A percentile compares a stretch with the other conserved stretches of the same genome.
Conservation (phyloP, 2,329 filamentous ascomycete species). For the Calonectria fujianensis region DNA sequence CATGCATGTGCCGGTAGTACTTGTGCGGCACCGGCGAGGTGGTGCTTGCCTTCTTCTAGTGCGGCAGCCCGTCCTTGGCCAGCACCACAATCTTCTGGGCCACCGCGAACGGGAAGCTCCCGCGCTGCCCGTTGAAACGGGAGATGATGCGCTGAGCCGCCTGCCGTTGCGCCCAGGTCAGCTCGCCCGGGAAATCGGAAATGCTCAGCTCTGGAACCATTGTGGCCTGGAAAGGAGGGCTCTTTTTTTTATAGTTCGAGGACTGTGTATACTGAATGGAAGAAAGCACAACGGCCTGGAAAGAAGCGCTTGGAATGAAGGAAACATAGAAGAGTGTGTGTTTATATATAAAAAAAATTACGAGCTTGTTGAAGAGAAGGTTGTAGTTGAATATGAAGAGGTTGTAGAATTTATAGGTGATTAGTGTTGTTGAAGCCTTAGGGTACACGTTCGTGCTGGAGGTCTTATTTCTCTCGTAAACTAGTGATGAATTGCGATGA, state of each 20-base stretch:
- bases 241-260: not conserved
- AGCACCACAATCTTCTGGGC: not conserved
- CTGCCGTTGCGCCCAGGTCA: not conserved
- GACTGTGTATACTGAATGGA: not conserved
- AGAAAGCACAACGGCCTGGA: not conserved
- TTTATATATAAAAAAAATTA: not conserved
- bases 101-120: not conserved
- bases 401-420: not conserved
- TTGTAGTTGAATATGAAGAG: not conserved
- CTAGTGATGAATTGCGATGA: not conserved
- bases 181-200: slow-evolving; percentile 1
- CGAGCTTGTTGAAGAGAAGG: not conserved
- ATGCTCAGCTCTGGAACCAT: not conserved
- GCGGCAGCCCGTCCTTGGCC: slow-evolving; percentile 13
- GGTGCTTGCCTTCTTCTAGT: not conserved
- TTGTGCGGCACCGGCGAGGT: not conserved
- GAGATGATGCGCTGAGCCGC: slow-evolving; percentile 4
- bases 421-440: not conserved
- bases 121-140: slow-evolving; percentile 1
- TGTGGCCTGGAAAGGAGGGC: not conserved
- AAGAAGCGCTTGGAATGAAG: not conserved
- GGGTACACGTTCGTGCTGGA: not conserved
- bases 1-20: slow-evolving; percentile 19
- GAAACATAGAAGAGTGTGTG: not conserved
- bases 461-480: not conserved